Evolutionary conservation across 306 rosid species (phyloP), one percentile per base, ranked within the genome.

Genomic region (Luffa aegyptiaca): DNA sequence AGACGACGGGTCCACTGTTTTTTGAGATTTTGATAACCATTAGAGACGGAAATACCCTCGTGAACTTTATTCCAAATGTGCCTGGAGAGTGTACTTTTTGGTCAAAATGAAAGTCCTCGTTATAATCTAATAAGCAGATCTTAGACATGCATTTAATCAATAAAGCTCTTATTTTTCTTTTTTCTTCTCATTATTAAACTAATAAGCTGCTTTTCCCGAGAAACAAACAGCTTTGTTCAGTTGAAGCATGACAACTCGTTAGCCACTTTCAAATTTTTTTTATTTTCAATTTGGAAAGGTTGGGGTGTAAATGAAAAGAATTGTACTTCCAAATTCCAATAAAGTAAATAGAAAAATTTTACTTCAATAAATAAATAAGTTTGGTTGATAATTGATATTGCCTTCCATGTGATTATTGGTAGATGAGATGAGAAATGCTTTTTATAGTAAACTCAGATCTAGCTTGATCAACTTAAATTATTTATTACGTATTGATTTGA

Each of bases 181-280:
- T n/a, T n/a, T 56, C 35, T 18, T n/a, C 33, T 42, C 20, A 70
- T 71, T 21, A 46, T 21, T 72, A 49, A 73, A 73, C 8, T 14
- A 16, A 73, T 17, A 3, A 18, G 21, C 42, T 53, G 9, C 79
- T 75, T 75, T 75, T 35, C 46, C 79, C 63, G 48, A 75, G 21
- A 75, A 75, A 75, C 79, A 52, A 75, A 52, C 79, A 52, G 79
- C 79, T 75, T 75, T 75, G 79, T 53, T 52, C 48, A 52, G 48
- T 75, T 18, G 16, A 35, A 52, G 8, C 61, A 3, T 73, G 61
- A 73, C 78, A 73, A 33, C 78, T 49, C 61, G 3, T 49, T 73
- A 31, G 14, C 20, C 45, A 49, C 21, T 26, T 26, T 26, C 31
- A 26, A 26, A 0, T 26, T 26, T 26, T 26, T 26, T 26, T 26